Evolutionary conservation across 495 filamentous ascomycete species (phyloP), one percentile per base, ranked within the genome.

Genomic region (Trichocladium uniseriatum): DNA sequence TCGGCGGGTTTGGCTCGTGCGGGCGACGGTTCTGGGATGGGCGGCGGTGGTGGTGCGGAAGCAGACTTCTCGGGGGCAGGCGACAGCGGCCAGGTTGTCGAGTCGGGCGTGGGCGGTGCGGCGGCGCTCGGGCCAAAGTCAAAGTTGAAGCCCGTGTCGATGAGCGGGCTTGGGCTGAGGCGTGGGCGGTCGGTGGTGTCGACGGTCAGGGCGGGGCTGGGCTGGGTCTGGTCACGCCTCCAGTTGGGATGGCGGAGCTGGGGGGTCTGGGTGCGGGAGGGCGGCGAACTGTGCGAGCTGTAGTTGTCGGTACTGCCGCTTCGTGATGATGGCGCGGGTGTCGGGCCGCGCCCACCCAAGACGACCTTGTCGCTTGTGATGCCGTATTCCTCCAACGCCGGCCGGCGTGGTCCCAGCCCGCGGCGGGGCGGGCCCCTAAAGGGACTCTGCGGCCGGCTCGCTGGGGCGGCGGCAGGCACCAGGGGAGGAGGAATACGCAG

Each of bases 121-220:
- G 15, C 43, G 10, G 53, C 46, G 27, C 44, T 31, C 11, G 51
- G 49, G 35, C 55, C 58, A 42, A 66, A 64, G 47, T 60, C 59
- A 29, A 66, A 66, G 11, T 66, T 59, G 56, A 66, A 66, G 36
- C 61, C 56, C 3, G 49, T 45, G 14, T 57, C 58, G 24, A 53
- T 39, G 5, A 48, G 16, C 4, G 47, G 43, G 43, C 38, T 58
- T 18, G 49, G 43, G 43, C 38, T 58, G n/a, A 46, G 54, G 9
- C 36, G 41, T 1, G 42, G 41, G 19, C 41, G 56, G 16, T 44
- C 35, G 36, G 15, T 18, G 36, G 36, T 20, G 7, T 45, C 48
- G 16, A 41, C n/a, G 7, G 37, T 46, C 3, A 48, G 20, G 11
- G 50, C 40, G 3, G 52, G 39, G 11, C 38, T 52, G 13, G 48